Conservation (phyloP, 179 eudicot genomes). For the Beta lomatogona region DNA sequence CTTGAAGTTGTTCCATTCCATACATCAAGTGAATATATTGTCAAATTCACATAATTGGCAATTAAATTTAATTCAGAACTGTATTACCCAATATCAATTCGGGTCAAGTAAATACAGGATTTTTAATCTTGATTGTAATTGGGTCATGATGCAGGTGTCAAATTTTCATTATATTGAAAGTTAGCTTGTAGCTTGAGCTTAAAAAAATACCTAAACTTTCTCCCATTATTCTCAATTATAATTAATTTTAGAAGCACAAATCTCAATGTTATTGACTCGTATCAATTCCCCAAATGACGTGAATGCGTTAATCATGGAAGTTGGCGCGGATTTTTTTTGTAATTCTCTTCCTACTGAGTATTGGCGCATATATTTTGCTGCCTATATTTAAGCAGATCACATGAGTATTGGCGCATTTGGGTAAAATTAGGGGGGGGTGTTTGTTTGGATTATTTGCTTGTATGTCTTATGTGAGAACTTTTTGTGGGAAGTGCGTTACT, state of each 20-base stretch:
- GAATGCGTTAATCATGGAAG: not conserved
- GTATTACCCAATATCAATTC: not conserved
- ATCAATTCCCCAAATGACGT: not conserved
- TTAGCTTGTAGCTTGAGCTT: not conserved
- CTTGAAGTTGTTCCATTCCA: not conserved
- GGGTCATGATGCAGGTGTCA: not conserved
- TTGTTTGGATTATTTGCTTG: no score
- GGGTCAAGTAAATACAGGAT: not conserved
- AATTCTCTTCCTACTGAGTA: not conserved
- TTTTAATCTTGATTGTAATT: not conserved
- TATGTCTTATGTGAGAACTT: no score
- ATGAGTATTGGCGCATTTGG: no score
- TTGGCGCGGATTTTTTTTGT: not conserved
- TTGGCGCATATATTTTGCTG: no score
- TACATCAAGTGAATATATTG: constrained; percentile 16
- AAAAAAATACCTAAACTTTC: constrained; percentile 2
- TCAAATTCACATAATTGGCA: not conserved
- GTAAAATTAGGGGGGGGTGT: no score
- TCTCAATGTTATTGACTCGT: not conserved
- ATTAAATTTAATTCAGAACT: not conserved
- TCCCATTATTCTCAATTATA: constrained; percentile 1
- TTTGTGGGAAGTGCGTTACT: no score
- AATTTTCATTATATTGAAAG: not conserved
- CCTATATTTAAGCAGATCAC: not conserved
- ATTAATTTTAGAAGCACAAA: not conserved